These are phyloP conservation scores for Cylindricascospora bacillispora DNA, from an alignment of 1,139 yeast genomes.

Conservation along the genomic window DNA sequence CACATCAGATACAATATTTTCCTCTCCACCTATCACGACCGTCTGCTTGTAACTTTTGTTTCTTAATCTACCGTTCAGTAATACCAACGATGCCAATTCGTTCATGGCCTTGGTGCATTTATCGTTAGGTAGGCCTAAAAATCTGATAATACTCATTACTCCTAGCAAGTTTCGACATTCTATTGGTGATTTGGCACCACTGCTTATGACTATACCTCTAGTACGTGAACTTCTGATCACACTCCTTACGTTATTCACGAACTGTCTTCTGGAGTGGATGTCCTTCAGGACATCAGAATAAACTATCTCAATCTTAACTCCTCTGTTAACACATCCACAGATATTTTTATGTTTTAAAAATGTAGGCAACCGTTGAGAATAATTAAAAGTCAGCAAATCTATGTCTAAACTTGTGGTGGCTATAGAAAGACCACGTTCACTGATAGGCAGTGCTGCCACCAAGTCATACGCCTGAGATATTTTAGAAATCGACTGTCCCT, in stretches of 20 bases:
- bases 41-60: conserved; percentile 59
- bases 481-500: conserved; percentile 56
- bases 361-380: conserved; percentile 55
- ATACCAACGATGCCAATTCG: conserved; percentile 46
- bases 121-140: conserved; percentile 47
- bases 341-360: conserved; percentile 73
- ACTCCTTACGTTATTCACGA: conserved; percentile 60
- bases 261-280: conserved; percentile 37
- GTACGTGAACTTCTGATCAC: conserved; percentile 74
- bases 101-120: conserved; percentile 50
- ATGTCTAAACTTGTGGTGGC: conserved; percentile 53
- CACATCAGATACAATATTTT: conserved; percentile 8
- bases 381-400: conserved; percentile 66
- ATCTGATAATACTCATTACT: conserved; percentile 47
- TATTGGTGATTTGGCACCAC: conserved; percentile 54
- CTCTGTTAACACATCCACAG: conserved; percentile 66
- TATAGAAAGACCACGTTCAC: conserved; percentile 67
- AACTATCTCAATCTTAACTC: conserved; percentile 68
- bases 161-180: conserved; percentile 58
- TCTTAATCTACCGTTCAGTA: conserved; percentile 63
- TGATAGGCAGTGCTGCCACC: conserved; percentile 66
- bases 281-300: conserved; percentile 45
- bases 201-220: conserved; percentile 64
- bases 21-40: conserved; percentile 31
- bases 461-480: conserved; percentile 59